Percentiles rank a stretch among this genome's conserved stretches.
Conservation (phyloP, 129 eudicot species). For the Flaveria trinervia region DNA sequence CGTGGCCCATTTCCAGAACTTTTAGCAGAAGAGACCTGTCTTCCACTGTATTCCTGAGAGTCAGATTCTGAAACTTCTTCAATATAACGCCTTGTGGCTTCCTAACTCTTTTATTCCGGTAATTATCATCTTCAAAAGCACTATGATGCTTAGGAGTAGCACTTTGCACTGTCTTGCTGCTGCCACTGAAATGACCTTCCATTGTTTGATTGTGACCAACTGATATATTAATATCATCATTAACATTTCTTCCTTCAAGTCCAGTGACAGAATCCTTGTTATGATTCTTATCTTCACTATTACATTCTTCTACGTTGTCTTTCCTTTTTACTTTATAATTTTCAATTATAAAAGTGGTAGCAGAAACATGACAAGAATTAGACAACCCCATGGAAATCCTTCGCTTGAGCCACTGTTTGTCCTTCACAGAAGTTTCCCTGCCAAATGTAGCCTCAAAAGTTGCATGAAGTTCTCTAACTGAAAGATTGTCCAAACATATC, state of each 20-base stretch:
- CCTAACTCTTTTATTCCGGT: conserved; percentile 77
- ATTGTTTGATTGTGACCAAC: conserved; percentile 21
- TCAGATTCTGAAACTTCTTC: conserved; percentile 88
- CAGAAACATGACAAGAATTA: conserved; percentile 84
- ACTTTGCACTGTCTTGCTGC: conserved; percentile 34
- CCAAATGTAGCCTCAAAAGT: conserved; percentile 93
- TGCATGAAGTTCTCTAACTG: conserved; percentile 92
- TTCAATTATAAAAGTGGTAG: conserved; percentile 59
- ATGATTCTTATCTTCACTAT: conserved; percentile 27
- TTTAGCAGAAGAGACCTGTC: conserved; percentile 38
- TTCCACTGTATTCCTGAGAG: conserved; percentile 52
- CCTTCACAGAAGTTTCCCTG: conserved; percentile 93
- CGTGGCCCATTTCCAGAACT: conserved; percentile 42
- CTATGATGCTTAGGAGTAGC: conserved; percentile 34
- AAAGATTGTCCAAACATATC: conserved; percentile 68
- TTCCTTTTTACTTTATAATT: conserved; percentile 60
- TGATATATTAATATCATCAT: conserved; percentile 25
- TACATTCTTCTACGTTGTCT: conserved; percentile 39
- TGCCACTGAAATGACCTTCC: conserved; percentile 34
- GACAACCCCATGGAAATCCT: conserved; percentile 90
- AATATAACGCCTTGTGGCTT: conserved; percentile 87
- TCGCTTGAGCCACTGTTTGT: conserved; percentile 94
- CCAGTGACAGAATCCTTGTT: conserved; percentile 39
- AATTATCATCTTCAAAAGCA: conserved; percentile 47
- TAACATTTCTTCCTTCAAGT: conserved; percentile 28